phyloP scores from a whole-genome alignment of 2,329 filamentous ascomycete genomes.

The Microcyclosporella mali region DNA sequence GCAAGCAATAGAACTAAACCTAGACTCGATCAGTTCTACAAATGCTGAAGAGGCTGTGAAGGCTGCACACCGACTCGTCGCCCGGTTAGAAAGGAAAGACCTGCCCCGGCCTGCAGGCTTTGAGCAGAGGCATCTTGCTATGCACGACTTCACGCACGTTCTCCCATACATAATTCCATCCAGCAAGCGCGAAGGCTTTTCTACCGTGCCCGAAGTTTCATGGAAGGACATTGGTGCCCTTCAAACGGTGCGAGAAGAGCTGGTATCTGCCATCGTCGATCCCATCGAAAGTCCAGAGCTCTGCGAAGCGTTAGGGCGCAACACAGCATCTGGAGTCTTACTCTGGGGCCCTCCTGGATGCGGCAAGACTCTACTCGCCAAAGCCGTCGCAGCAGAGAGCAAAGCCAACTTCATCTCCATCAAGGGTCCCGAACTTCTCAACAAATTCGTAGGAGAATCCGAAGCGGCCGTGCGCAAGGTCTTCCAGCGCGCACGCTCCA shows the following conservation, averaged over 20 bases:
- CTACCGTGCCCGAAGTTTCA: constrained; percentile 85
- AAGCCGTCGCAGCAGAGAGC: constrained; percentile 90
- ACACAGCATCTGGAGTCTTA: constrained; percentile 75
- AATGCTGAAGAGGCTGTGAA: neutral
- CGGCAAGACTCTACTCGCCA: constrained; percentile 92
- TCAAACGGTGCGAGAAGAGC: constrained; percentile 67
- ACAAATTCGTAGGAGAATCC: constrained; percentile 96
- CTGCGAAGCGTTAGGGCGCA: constrained; percentile 72
- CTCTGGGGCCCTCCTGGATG: constrained; percentile 97
- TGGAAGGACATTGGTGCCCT: constrained; percentile 91
- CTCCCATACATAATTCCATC: constrained; percentile 72
- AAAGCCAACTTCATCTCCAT: constrained; percentile 98
- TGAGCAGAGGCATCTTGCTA: constrained; percentile 52
- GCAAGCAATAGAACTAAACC: constrained; percentile 23
- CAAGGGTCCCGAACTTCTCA: constrained; percentile 90
- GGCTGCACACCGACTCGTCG: constrained; percentile 32
- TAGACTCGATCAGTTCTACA: constrained; percentile 23
- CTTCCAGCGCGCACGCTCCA: constrained; percentile 79
- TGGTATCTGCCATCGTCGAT: constrained; percentile 79
- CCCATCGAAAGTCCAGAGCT: constrained; percentile 77
- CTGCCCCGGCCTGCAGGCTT: constrained; percentile 48
- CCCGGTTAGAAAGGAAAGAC: constrained; percentile 41
- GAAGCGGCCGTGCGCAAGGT: constrained; percentile 89
- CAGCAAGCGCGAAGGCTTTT: constrained; percentile 87
- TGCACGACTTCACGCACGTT: constrained; percentile 66